Evolutionary conservation across 2,329 filamentous ascomycete genomes (phyloP).

Genomic region (Cercospora sp.): DNA sequence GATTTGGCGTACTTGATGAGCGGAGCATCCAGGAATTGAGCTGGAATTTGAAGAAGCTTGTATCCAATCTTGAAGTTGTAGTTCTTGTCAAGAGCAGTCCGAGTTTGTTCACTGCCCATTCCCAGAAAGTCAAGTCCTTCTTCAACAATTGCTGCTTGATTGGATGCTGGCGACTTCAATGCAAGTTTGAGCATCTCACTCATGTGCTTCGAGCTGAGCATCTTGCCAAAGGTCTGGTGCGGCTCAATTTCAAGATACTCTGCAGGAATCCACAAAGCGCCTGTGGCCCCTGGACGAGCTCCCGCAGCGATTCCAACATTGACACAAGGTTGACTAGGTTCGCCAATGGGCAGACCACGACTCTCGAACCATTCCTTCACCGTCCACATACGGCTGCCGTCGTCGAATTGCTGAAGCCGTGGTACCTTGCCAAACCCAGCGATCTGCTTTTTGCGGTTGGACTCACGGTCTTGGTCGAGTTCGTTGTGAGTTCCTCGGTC

Average conservation of each 20-base stretch:
- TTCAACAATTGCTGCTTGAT: background rate
- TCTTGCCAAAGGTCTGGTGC: constrained; percentile 5
- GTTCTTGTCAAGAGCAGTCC: background rate
- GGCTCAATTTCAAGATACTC: constrained; percentile 9
- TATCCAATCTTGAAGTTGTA: background rate
- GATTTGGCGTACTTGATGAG: background rate
- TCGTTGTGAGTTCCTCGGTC: no score
- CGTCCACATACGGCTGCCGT: background rate
- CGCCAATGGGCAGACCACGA: background rate
- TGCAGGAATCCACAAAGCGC: constrained; percentile 8
- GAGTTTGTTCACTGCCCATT: background rate
- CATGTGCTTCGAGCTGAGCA: background rate
- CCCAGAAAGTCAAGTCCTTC: background rate
- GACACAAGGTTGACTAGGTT: background rate
- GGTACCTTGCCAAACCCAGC: constrained; percentile 4
- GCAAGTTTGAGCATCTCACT: background rate
- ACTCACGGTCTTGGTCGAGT: no score
- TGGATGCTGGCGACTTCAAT: background rate
- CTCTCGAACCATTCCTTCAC: constrained; percentile 8
- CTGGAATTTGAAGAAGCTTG: constrained; percentile 2
- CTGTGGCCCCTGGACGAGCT: background rate
- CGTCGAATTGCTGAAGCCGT: background rate
- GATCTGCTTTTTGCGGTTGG: constrained; percentile 3
- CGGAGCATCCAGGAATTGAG: background rate
- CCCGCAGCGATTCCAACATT: constrained; percentile 3